These are phyloP conservation scores for Paxillus ammoniavirescens DNA, from an alignment of 768 basidiomycete genomes.

Conservation along the genomic window DNA sequence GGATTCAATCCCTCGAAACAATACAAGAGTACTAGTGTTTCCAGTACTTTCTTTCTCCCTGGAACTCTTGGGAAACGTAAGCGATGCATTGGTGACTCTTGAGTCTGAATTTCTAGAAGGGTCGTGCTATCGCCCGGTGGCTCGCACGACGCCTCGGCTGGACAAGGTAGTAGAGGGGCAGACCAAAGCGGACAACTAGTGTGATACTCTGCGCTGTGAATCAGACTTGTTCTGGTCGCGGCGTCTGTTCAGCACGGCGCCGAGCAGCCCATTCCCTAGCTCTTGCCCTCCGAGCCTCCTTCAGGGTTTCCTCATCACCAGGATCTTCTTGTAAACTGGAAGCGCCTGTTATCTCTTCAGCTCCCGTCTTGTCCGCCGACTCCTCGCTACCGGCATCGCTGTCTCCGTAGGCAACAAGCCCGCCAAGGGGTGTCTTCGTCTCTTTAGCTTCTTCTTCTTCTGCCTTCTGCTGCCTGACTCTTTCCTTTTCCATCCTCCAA, in stretches of 20 bases:
- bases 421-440: constrained; percentile 39
- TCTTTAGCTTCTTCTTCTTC: constrained; percentile 27
- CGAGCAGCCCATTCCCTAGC: constrained; percentile 59
- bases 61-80: no score
- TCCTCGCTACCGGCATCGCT: constrained; percentile 45
- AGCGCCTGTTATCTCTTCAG: neutral
- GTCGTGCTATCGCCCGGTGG: neutral
- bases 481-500: constrained; percentile 60
- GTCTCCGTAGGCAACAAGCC: constrained; percentile 58
- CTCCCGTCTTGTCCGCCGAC: constrained; percentile 24
- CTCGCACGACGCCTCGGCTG: neutral
- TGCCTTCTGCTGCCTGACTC: constrained; percentile 31
- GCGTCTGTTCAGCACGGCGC: constrained; percentile 34
- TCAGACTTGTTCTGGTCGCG: constrained; percentile 6
- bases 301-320: constrained; percentile 28
- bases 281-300: constrained; percentile 51
- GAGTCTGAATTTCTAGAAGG: neutral
- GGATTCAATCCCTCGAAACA: no score
- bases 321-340: neutral
- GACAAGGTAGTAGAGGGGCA: neutral
- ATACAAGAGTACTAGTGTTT: no score
- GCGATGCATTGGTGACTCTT: no score
- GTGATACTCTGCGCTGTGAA: neutral
- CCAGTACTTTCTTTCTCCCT: no score
- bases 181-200: neutral